Evolutionary conservation across 1,284 basidiomycete species (phyloP).

Genomic region (Leccinum subrobustum): DNA sequence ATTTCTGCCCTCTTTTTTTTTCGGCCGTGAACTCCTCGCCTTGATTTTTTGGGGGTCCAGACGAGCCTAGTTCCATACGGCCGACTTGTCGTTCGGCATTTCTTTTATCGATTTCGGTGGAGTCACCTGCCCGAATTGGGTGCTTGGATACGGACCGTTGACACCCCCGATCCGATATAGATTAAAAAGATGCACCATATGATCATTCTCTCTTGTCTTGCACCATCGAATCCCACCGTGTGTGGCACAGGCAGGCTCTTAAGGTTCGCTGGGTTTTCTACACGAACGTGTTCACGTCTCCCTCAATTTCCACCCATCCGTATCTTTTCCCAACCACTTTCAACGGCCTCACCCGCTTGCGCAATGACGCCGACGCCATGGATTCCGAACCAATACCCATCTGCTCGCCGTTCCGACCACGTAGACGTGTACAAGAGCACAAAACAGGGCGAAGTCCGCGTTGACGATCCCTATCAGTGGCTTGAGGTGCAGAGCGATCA

Average conservation of each 20-base stretch:
- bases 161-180: conserved; percentile 32
- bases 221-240: conserved; percentile 16
- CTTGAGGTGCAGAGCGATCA: conserved; percentile 62
- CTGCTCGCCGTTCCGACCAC: conserved; percentile 60
- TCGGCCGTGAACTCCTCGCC: not conserved
- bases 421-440: conserved; percentile 70
- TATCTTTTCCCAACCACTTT: conserved; percentile 24
- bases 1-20: conserved; percentile 4
- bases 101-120: conserved; percentile 18
- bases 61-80: not conserved
- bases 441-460: conserved; percentile 53
- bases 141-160: conserved; percentile 27
- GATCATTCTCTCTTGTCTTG: conserved; percentile 8
- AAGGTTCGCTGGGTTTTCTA: conserved; percentile 12
- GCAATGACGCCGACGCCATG: conserved; percentile 37
- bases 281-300: conserved; percentile 10
- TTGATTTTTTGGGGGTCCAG: not conserved
- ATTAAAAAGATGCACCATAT: conserved; percentile 21
- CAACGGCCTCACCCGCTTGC: conserved; percentile 5
- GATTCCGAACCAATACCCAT: conserved; percentile 55
- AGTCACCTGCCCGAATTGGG: conserved; percentile 10
- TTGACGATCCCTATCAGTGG: conserved; percentile 76
- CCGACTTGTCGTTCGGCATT: not conserved
- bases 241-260: conserved; percentile 22
- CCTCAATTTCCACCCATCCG: conserved; percentile 13